A percentile compares a stretch with the other conserved stretches of the same genome.
These are phyloP conservation scores for Fusarium albidum DNA, from an alignment of 2,329 filamentous ascomycete species.

Conservation along the genomic window DNA sequence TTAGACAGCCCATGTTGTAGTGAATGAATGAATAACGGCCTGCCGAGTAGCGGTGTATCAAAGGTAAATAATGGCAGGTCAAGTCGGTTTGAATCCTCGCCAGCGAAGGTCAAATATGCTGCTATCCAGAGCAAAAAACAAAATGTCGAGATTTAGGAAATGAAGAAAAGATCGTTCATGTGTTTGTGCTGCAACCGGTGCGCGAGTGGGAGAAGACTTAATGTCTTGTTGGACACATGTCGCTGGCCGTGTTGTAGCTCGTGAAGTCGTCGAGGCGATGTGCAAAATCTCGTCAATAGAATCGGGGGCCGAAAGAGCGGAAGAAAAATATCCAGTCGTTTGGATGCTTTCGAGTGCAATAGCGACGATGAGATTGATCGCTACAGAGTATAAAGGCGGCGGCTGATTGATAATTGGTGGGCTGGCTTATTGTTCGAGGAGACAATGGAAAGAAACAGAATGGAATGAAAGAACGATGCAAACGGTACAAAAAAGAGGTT, in stretches of 20 bases:
- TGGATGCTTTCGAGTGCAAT: slow-evolving; percentile 6
- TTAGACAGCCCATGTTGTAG: slow-evolving; percentile 69
- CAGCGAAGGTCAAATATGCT: slow-evolving; percentile 57
- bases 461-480: slow-evolving; percentile 36
- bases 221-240: slow-evolving; percentile 26
- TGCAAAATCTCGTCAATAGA: not conserved
- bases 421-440: slow-evolving; percentile 27
- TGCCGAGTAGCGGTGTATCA: slow-evolving; percentile 17
- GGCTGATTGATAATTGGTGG: slow-evolving; percentile 16
- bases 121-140: slow-evolving; percentile 32
- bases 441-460: slow-evolving; percentile 15
- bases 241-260: slow-evolving; percentile 8
- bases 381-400: slow-evolving; percentile 13
- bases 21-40: slow-evolving; percentile 8
- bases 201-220: slow-evolving; percentile 23
- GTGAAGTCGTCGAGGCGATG: not conserved
- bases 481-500: slow-evolving; percentile 14
- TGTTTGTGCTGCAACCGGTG: slow-evolving; percentile 33
- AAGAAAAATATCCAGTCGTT: not conserved
- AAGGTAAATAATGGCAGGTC: slow-evolving; percentile 15
- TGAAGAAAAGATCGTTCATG: slow-evolving; percentile 26
- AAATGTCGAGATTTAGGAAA: slow-evolving; percentile 1
- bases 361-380: slow-evolving; percentile 13
- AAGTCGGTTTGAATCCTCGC: slow-evolving; percentile 56
- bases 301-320: not conserved